Percentiles rank a stretch among this genome's conserved stretches.
Conservation (phyloP, 2,329 filamentous ascomycete species). For the Sporothrix luriei region DNA sequence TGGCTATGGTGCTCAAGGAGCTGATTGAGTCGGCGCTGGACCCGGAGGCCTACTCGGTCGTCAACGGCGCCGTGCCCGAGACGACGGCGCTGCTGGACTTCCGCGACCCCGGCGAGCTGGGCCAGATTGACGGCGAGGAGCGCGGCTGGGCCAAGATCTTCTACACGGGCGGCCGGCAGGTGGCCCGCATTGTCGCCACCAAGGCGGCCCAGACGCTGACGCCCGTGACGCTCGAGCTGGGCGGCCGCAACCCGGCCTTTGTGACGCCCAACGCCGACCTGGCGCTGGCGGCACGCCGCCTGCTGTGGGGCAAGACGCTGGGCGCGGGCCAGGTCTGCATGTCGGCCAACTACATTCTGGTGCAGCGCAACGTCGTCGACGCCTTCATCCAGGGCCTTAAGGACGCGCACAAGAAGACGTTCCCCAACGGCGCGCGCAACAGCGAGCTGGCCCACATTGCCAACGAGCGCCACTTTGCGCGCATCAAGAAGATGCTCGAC, state of each 20-base stretch:
- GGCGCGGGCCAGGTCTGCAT: constrained; percentile 92
- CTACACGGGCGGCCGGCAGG: constrained; percentile 80
- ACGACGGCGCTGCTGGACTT: constrained; percentile 74
- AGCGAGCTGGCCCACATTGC: constrained; percentile 82
- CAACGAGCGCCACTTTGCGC: constrained; percentile 75
- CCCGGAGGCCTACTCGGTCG: constrained; percentile 69
- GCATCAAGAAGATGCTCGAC: constrained; percentile 91
- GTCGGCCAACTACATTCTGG: constrained; percentile 87
- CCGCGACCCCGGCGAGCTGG: constrained; percentile 47
- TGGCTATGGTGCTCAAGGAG: constrained; percentile 77
- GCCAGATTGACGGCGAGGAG: constrained; percentile 30
- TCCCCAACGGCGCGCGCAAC: constrained; percentile 76
- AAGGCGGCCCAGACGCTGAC: constrained; percentile 89
- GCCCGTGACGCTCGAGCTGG: constrained; percentile 85
- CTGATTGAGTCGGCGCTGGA: constrained; percentile 78
- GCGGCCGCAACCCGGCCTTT: constrained; percentile 89
- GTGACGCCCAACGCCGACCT: constrained; percentile 82
- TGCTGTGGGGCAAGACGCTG: constrained; percentile 85
- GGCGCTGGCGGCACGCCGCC: constrained; percentile 75
- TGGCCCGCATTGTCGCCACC: constrained; percentile 84
- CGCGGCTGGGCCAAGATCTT: constrained; percentile 94
- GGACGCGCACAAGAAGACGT: constrained; percentile 72
- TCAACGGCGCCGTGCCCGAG: constrained; percentile 82
- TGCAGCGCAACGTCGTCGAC: constrained; percentile 73
- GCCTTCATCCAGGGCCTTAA: constrained; percentile 75